Conservation (phyloP, 2,329 filamentous ascomycete species). For the Phialemoniopsis sp. region DNA sequence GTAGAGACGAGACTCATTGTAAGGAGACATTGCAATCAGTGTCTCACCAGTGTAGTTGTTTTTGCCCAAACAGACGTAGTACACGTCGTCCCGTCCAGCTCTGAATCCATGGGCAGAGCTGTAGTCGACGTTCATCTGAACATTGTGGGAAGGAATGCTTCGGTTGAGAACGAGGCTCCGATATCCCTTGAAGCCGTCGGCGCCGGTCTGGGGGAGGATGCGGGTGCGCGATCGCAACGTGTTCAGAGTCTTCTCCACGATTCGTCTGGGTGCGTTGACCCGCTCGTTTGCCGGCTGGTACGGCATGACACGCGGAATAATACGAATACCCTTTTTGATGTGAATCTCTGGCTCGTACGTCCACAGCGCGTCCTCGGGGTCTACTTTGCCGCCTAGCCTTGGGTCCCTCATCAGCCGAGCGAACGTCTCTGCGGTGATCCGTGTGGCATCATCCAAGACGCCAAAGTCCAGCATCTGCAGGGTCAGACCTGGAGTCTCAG, state of each 20-base stretch:
- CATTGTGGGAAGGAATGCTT: too few species aligned
- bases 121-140: conserved; percentile 13
- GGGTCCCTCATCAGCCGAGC: conserved; percentile 12
- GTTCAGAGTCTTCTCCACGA: conserved; percentile 28
- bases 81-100: too few species aligned
- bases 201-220: conserved; percentile 11
- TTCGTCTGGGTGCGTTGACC: conserved; percentile 29
- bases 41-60: too few species aligned
- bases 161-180: conserved; percentile 19
- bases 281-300: conserved; percentile 30
- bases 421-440: conserved; percentile 13
- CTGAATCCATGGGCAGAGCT: conserved; percentile 8
- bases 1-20: too few species aligned
- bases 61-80: too few species aligned
- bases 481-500: conserved; percentile 22
- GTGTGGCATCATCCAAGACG: conserved; percentile 2
- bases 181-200: conserved; percentile 2
- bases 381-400: neutral
- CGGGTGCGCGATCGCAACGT: too few species aligned
- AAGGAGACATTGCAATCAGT: too few species aligned
- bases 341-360: conserved; percentile 31
- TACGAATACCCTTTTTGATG: conserved; percentile 18
- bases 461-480: conserved; percentile 25
- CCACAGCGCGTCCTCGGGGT: conserved; percentile 17
- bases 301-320: conserved; percentile 33